phyloP scores from a whole-genome alignment of 83 land plant species.

The Diphasiastrum complanatum region DNA sequence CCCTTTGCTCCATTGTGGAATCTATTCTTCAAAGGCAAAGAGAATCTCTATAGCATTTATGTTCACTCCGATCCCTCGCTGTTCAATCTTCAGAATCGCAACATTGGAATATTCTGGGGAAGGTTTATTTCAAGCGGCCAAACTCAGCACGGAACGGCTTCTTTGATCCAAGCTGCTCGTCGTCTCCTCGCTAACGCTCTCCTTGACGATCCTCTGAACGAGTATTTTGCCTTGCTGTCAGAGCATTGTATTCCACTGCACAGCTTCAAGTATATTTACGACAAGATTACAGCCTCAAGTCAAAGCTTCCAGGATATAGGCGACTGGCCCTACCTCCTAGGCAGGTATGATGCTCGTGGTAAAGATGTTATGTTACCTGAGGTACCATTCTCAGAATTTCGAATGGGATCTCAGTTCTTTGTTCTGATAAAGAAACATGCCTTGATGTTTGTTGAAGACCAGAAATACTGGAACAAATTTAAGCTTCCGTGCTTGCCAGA shows the following conservation, averaged over 20 bases:
- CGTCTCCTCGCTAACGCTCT: constrained; percentile 60
- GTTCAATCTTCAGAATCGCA: neutral
- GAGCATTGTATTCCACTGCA: constrained; percentile 63
- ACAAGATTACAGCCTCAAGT: constrained; percentile 22
- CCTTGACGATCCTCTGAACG: constrained; percentile 52
- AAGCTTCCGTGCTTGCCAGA: neutral
- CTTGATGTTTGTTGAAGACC: constrained; percentile 40
- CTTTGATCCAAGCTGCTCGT: constrained; percentile 46
- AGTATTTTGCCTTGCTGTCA: constrained; percentile 51
- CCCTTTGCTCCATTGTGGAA: constrained; percentile 54
- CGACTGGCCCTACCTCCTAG: constrained; percentile 22
- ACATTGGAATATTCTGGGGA: constrained; percentile 25
- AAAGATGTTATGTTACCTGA: constrained; percentile 58
- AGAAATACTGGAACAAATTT: constrained; percentile 33
- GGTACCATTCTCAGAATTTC: constrained; percentile 39
- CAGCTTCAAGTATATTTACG: constrained; percentile 41
- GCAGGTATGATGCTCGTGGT: constrained; percentile 43
- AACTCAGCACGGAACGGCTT: constrained; percentile 35
- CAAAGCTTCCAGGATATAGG: constrained; percentile 60
- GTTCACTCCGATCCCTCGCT: constrained; percentile 55
- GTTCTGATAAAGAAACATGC: constrained; percentile 48
- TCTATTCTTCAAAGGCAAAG: constrained; percentile 38
- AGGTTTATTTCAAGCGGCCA: constrained; percentile 36
- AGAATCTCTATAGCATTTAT: constrained; percentile 47
- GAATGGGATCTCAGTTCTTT: constrained; percentile 67